phyloP scores from a whole-genome alignment of 1,284 basidiomycete species.

The Mycosarcoma mackinlayi region DNA sequence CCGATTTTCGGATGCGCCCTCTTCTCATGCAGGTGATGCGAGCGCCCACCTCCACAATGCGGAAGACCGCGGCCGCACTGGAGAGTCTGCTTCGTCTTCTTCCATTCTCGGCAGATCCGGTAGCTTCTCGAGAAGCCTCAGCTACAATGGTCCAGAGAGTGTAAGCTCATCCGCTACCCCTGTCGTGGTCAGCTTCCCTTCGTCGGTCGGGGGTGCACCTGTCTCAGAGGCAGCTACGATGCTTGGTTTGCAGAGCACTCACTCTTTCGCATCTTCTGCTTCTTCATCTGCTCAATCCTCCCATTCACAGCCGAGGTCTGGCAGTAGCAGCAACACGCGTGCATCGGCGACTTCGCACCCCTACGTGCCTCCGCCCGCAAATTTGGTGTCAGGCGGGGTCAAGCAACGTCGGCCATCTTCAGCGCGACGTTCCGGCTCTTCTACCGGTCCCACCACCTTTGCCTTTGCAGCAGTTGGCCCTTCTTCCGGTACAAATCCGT shows the following conservation, averaged over 20 bases:
- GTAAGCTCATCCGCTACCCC: conserved; percentile 34
- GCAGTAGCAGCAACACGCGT: conserved; percentile 18
- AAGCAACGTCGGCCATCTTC: conserved; percentile 43
- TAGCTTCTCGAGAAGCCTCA: conserved; percentile 52
- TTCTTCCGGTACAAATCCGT: background rate
- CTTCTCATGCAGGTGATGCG: background rate
- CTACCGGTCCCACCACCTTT: conserved; percentile 41
- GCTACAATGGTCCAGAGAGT: conserved; percentile 46
- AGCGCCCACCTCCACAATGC: background rate
- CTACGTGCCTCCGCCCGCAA: conserved; percentile 15
- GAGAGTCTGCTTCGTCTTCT: conserved; percentile 1
- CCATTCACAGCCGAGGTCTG: conserved; percentile 17
- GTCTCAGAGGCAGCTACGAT: conserved; percentile 5
- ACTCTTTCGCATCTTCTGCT: conserved; percentile 14
- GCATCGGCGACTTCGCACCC: conserved; percentile 5
- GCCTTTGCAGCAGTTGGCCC: conserved; percentile 30
- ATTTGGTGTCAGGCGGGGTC: conserved; percentile 10
- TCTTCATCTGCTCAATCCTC: conserved; percentile 1
- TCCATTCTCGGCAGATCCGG: conserved; percentile 31
- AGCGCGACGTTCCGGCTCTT: conserved; percentile 37
- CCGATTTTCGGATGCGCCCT: conserved; percentile 22
- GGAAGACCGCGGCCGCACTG: background rate
- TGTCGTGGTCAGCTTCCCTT: conserved; percentile 50
- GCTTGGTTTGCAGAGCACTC: conserved; percentile 14
- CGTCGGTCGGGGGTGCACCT: conserved; percentile 12